Conservation (phyloP, 176 grass and related monocot species). For the Oryza punctata region DNA sequence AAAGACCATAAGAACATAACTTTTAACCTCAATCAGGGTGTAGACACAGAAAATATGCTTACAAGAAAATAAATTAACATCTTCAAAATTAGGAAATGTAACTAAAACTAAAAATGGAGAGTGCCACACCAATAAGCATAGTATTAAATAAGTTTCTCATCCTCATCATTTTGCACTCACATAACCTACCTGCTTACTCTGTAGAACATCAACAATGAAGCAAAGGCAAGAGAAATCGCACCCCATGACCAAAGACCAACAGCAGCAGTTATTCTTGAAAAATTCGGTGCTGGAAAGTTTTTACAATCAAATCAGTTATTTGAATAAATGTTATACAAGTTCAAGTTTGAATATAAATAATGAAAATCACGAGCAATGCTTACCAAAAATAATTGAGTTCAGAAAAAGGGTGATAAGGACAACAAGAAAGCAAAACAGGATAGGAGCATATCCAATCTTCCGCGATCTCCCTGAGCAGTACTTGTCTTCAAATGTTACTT, state of each 20-base stretch:
- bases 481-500: constrained; percentile 78
- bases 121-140: neutral
- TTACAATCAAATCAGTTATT: constrained; percentile 38
- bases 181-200: constrained; percentile 82
- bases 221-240: constrained; percentile 78
- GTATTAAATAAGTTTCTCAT: neutral
- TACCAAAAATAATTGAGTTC: constrained; percentile 84
- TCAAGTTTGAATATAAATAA: constrained; percentile 19
- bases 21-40: constrained; percentile 35
- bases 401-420: constrained; percentile 74
- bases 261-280: constrained; percentile 74
- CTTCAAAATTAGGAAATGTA: constrained; percentile 1
- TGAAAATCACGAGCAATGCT: constrained; percentile 28
- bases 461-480: constrained; percentile 57
- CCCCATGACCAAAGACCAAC: constrained; percentile 84
- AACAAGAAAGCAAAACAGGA: constrained; percentile 65
- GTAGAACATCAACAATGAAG: constrained; percentile 78
- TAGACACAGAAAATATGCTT: constrained; percentile 27
- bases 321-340: constrained; percentile 30
- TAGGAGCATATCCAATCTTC: constrained; percentile 82
- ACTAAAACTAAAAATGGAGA: constrained; percentile 21
- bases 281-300: constrained; percentile 62
- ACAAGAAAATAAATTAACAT: constrained; percentile 32
- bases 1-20: constrained; percentile 32
- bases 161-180: neutral